Base-by-base conservation (phyloP, 768 basidiomycete species). In the Gelatoporia subvermispora region DNA sequence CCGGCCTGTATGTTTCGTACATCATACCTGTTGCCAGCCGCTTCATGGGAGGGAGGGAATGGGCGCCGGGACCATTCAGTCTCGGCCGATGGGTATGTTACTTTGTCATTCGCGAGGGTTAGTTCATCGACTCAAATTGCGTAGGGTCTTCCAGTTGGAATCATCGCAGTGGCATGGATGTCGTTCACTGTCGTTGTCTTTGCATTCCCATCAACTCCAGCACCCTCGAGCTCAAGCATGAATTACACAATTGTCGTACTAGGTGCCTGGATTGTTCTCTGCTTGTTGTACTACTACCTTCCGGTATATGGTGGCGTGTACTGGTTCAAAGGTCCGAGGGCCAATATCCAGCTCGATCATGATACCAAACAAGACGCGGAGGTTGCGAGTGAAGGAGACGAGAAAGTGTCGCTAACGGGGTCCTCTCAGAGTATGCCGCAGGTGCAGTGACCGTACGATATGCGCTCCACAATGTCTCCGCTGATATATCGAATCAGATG, bases 11-110 rank as follows among this genome's bases (percentile, higher is more conserved):
- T 53, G 55, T 79, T 31, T 55, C 47, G 22, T 64, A 61, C 44
- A 38, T 66, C 0, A 77, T 81, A 37, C 77, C 81, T 0, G 78
- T 82, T 46, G 61, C 67, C 2, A 70, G 69, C 5, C 68, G 81
- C n/a, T 75, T 73, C 54, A 59, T 74, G 10, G 79, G 76, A 49
- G 62, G 64, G 0, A 72, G 75, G 34, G 43, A 68, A 17, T 73
- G 74, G 52, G 64, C 66, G 46, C 76, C 70, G 5, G 80, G 45
- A 35, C 61, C 60, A 20, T 54, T 50, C 51, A 45, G 43, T 10
- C 48, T 37, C 1, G 43, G 56, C 15, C 10, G 39, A 4, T 47
- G 51, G 81, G 62, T 61, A 34, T 23, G 62, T 53, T 31, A 31
- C 7, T 7, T 5, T 31, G 13, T 13, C 28, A 31, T 31, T 31